Conservation (phyloP, 2,329 filamentous ascomycete species). For the Fusarium sp. region DNA sequence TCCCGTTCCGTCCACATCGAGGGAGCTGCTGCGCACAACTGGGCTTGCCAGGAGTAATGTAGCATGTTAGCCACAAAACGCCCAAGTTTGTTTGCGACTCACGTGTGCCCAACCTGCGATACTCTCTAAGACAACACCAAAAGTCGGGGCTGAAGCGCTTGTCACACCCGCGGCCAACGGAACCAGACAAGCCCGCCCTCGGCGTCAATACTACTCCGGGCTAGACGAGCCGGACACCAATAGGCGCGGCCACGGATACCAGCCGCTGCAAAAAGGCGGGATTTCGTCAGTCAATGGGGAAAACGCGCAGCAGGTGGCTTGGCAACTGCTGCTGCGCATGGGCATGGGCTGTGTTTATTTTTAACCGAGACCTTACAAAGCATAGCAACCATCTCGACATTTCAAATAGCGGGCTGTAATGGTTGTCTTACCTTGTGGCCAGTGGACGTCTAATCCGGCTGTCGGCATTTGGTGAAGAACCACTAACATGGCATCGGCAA, state of each 20-base stretch:
- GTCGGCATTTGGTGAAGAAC: not conserved
- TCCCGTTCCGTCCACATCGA: not conserved
- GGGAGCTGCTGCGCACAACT: not conserved
- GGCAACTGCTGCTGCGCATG: not conserved
- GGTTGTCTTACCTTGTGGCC: not conserved
- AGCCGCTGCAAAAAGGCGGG: not conserved
- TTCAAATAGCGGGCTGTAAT: not conserved
- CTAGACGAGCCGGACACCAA: not conserved
- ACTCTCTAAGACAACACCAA: not conserved
- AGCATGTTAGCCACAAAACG: not conserved
- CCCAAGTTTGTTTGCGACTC: not conserved
- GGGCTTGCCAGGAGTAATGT: not conserved
- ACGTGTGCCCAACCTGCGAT: not conserved
- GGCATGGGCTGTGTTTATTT: not conserved
- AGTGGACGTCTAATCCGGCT: not conserved
- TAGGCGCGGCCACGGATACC: not conserved
- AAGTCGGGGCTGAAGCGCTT: not conserved
- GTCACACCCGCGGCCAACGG: not conserved
- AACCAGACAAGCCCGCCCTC: not conserved
- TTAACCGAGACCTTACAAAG: not conserved
- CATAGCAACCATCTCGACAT: not conserved
- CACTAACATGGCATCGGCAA: not conserved
- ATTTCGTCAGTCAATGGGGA: not conserved
- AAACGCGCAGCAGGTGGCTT: not conserved
- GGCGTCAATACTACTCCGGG: not conserved